Percentiles rank a stretch among this genome's conserved stretches.
Evolutionary conservation across 768 basidiomycete species (phyloP).

Genomic region (Termitomyces sp.): DNA sequence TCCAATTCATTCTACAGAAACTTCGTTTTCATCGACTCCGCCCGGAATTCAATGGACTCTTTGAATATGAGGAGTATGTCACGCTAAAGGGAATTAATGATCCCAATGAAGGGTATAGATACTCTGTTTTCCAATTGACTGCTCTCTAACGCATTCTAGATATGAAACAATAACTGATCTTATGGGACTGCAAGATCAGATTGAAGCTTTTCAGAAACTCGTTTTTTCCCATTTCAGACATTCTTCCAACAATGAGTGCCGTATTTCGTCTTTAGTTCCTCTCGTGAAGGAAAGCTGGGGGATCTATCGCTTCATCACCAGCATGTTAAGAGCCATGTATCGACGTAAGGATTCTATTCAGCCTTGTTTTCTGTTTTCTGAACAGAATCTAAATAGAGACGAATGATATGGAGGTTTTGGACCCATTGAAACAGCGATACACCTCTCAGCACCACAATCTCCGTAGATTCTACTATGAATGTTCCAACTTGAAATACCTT

Average conservation of each 20-base stretch:
- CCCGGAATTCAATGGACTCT: constrained; percentile 97
- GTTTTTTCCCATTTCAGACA: constrained; percentile 93
- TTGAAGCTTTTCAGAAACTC: constrained; percentile 97
- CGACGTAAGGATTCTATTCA: constrained; percentile 51
- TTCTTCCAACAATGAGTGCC: constrained; percentile 93
- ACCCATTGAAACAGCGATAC: constrained; percentile 85
- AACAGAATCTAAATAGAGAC: constrained; percentile 53
- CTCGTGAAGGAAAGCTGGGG: constrained; percentile 99
- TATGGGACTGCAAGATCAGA: constrained; percentile 97
- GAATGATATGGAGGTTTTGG: constrained; percentile 83
- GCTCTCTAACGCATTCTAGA: constrained; percentile 36
- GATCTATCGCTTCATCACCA: constrained; percentile 97
- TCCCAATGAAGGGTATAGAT: constrained; percentile 93
- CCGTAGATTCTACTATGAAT: constrained; percentile 98
- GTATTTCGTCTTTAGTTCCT: constrained; percentile 93
- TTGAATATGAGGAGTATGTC: constrained; percentile 99
- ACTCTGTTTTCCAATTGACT: not conserved
- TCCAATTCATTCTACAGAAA: constrained; percentile 93
- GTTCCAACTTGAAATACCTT: constrained; percentile 96
- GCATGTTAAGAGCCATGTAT: constrained; percentile 97
- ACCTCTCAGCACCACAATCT: constrained; percentile 89
- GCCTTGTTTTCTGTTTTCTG: not conserved
- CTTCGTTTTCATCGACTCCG: constrained; percentile 93
- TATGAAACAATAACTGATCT: constrained; percentile 98
- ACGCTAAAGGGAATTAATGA: constrained; percentile 97